These are phyloP conservation scores for Raphanus hybrid DNA, from an alignment of 441 rosid species.

Conservation along the genomic window DNA sequence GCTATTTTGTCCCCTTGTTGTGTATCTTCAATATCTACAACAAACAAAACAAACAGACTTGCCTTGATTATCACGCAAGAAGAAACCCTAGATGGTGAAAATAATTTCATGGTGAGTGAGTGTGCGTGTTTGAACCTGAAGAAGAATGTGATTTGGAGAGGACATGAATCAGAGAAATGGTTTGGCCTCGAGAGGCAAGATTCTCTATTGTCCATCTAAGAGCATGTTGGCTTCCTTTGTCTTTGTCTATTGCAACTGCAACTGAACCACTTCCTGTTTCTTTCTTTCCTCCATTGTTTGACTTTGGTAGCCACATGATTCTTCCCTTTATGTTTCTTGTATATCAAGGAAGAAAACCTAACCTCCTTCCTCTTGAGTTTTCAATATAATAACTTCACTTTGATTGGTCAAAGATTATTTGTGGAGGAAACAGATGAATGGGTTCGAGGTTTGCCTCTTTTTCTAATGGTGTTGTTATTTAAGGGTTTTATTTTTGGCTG, in stretches of 20 bases:
- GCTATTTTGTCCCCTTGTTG: conserved; percentile 50
- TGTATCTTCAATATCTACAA: conserved; percentile 34
- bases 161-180: conserved; percentile 72
- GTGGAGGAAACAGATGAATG: conserved; percentile 14
- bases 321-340: neutral
- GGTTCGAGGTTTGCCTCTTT: conserved; percentile 2
- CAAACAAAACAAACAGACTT: neutral
- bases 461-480: conserved; percentile 34
- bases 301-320: conserved; percentile 61
- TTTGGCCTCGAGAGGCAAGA: conserved; percentile 63
- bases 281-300: conserved; percentile 34
- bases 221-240: conserved; percentile 78
- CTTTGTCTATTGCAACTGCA: conserved; percentile 85
- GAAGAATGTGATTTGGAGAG: conserved; percentile 29
- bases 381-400: neutral
- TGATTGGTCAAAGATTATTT: conserved; percentile 18
- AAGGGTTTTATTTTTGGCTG: conserved; percentile 39
- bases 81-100: conserved; percentile 12
- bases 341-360: neutral
- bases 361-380: conserved; percentile 5
- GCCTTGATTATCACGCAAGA: neutral
- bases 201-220: conserved; percentile 81
- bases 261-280: conserved; percentile 53
- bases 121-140: conserved; percentile 15
- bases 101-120: neutral